Base-by-base conservation (phyloP, 805 yeast species). In the Scheffersomyces spartinae region DNA sequence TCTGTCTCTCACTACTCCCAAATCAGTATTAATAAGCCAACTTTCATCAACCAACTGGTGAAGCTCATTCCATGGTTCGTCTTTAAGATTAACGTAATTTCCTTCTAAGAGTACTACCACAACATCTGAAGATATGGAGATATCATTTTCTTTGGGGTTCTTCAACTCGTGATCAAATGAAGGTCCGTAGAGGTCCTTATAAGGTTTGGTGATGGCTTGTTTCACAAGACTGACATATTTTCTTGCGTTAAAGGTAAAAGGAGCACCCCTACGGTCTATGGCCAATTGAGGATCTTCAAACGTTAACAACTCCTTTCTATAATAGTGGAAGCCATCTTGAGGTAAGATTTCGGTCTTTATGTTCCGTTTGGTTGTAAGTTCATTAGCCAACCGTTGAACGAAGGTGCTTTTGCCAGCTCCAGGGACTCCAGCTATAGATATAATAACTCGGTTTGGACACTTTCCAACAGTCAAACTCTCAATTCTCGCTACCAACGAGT, bases 391-490 rank as follows among this genome's bases (percentile, higher is more conserved):
- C n/a, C n/a, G n/a, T n/a, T n/a, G n/a, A n/a, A n/a, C n/a, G n/a
- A n/a, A n/a, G n/a, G 93, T 79, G 3, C 86, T 67, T 45, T 83
- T 83, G 0, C 95, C 95, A 1, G 86, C 71, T 5, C 95, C 95
- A 2, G 95, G 94, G 1, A 74, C 63, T 1, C 94, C 95, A 3
- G 75, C 73, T 8, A 84, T 40, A 1, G 78, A 53, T 7, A 84
- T 55, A 10, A 77, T 31, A 2, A 72, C 45, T 35, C 86, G 52
- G 30, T 67, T n/a, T n/a, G n/a, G n/a, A n/a, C n/a, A n/a, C n/a
- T n/a, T n/a, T n/a, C n/a, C n/a, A n/a, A n/a, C n/a, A n/a, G n/a
- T n/a, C n/a, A n/a, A n/a, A n/a, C n/a, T n/a, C n/a, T n/a, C n/a
- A n/a, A n/a, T n/a, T n/a, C n/a, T n/a, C n/a, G n/a, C n/a, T n/a